Percentiles rank a stretch among this genome's conserved stretches.
Conservation (phyloP, 306 rosid species). For the Fagus crenata region DNA sequence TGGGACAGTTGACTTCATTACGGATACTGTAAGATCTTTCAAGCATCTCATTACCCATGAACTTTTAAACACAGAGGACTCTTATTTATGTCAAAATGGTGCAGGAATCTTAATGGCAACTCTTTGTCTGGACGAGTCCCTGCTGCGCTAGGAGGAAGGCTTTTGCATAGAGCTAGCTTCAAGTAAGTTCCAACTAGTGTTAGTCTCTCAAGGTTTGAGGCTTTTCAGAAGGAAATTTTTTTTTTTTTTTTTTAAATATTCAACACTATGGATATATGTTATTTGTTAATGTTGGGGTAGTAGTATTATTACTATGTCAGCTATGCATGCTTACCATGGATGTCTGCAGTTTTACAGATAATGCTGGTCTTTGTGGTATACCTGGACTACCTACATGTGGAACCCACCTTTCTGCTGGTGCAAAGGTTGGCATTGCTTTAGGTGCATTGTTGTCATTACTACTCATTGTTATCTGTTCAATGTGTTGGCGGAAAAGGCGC, state of each 20-base stretch:
- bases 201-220: conserved; percentile 5
- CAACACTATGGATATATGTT: conserved; percentile 4
- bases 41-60: conserved; percentile 16
- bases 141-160: conserved; percentile 77
- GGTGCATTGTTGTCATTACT: conserved; percentile 52
- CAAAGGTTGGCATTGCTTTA: conserved; percentile 72
- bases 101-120: conserved; percentile 90
- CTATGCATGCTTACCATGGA: conserved; percentile 15
- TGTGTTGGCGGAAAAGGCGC: conserved; percentile 89
- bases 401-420: conserved; percentile 66
- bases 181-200: conserved; percentile 55
- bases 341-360: conserved; percentile 87
- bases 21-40: conserved; percentile 61
- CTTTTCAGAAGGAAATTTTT: background rate
- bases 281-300: conserved; percentile 15
- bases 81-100: conserved; percentile 29
- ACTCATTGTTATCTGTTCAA: conserved; percentile 52
- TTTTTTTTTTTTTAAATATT: background rate
- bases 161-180: conserved; percentile 96
- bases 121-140: conserved; percentile 80
- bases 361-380: conserved; percentile 83
- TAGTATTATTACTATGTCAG: conserved; percentile 21
- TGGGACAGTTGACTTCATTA: conserved; percentile 74
- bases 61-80: conserved; percentile 10
- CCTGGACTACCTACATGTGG: conserved; percentile 86